Evolutionary conservation across 225 moss, liverwort and hornwort species (phyloP), one percentile per base, ranked within the genome.

Genomic region (Marchantia polymorpha): DNA sequence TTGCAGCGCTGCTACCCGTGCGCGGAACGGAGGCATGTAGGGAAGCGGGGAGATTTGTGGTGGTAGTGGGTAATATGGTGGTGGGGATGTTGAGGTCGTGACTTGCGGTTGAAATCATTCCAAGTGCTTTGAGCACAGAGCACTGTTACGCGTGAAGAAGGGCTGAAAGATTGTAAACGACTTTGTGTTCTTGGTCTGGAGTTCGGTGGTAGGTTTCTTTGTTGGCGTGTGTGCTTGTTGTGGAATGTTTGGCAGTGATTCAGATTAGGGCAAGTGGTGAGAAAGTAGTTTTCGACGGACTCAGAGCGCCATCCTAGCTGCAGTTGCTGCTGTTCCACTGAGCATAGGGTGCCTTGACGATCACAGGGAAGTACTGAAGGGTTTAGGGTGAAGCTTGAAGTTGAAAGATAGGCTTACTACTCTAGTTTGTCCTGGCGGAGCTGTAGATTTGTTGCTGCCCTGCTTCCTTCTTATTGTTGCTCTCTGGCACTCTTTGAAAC

Each of bases 121-220:
- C 48, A 55, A 68, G 77, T 77, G 73, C 25, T 49, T 78, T 84
- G 81, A 78, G 78, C 78, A 81, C 78, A 60, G 58, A 69, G 53
- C 56, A 52, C 69, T 75, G 71, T 80, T 66, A 70, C 80, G 76
- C 81, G 84, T 59, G 84, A 81, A 78, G 84, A 67, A 81, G 77
- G 77, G 77, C 19, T 73, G 76, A 84, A 84, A 81, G 78, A 73
- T 81, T 81, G 68, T 76, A 84, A 81, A 77, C 84, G 84, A 84
- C 81, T 78, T 81, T 84, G 81, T 78, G 79, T 83, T 83, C 80
- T 84, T 81, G 84, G 84, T 84, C 74, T 73, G 81, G 74, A 81
- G 84, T 81, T 74, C 78, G 81, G 84, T 84, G 84, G 81, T 84
- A 84, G 84, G 84, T 84, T 84, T 81, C 81, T 84, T 63, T 64